These are phyloP conservation scores for Candida methanosorbosa DNA, from an alignment of 805 yeast genomes.

Conservation along the genomic window DNA sequence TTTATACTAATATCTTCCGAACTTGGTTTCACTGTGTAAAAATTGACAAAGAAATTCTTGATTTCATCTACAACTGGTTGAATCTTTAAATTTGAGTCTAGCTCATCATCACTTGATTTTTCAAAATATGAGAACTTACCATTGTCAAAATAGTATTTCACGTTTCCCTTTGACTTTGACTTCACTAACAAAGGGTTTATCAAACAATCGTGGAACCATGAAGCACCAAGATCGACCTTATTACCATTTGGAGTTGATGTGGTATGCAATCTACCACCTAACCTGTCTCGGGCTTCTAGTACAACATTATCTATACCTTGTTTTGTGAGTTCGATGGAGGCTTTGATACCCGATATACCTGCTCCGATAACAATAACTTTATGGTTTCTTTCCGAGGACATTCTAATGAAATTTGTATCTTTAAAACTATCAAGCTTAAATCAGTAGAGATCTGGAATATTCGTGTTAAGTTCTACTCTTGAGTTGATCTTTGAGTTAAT, in stretches of 20 bases:
- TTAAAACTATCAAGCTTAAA: too few species aligned
- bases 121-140: conserved; percentile 13
- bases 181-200: conserved; percentile 53
- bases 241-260: conserved; percentile 20
- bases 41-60: conserved; percentile 11
- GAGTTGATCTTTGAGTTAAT: too few species aligned
- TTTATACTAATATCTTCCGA: conserved; percentile 49
- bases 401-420: too few species aligned
- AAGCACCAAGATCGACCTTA: conserved; percentile 69
- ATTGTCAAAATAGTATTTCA: conserved; percentile 23
- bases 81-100: conserved; percentile 45
- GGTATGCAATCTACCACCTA: conserved; percentile 63
- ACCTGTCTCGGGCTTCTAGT: conserved; percentile 42
- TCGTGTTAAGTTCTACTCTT: too few species aligned
- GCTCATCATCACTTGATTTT: conserved; percentile 13
- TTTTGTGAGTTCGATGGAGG: conserved; percentile 31
- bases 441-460: too few species aligned
- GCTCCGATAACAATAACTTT: conserved; percentile 42
- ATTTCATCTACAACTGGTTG: conserved; percentile 24
- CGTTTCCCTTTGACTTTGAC: conserved; percentile 23
- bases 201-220: conserved; percentile 85
- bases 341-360: conserved; percentile 45
- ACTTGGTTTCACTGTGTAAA: conserved; percentile 11
- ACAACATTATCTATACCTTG: conserved; percentile 30
- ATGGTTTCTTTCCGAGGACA: too few species aligned